Base-by-base conservation (phyloP, 1,284 basidiomycete genomes). In the Leccinum pachyderme region DNA sequence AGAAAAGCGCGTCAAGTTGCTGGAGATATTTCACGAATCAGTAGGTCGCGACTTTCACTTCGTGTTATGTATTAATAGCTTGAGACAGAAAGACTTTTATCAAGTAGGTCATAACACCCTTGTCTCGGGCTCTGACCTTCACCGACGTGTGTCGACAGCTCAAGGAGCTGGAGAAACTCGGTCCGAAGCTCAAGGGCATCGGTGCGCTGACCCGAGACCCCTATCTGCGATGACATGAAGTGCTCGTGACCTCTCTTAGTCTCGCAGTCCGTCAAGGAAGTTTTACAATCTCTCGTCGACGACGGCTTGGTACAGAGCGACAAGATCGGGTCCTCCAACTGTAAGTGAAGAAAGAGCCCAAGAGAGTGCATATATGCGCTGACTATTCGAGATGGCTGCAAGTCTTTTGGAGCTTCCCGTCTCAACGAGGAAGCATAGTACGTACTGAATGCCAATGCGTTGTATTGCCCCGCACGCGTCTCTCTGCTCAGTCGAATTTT, bases 381-480 rank as follows among this genome's bases (percentile, higher is more conserved):
- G 65, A 68, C 61, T 64, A n/a, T 56, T 49, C 18, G 18, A 1
- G 39, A 49, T 7, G 35, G n/a, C 3, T 41, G 11, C 3, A 7
- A 95, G 92, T 94, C 73, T 95, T 90, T 69, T 95, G 93, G 93
- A 89, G 90, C 65, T 95, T 95, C 67, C 93, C 93, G 4, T 93
- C 91, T 3, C 89, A 93, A 56, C 81, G 83, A 47, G 92, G 93
- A 5, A 82, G 88, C 4, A 78, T 85, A 64, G 93, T 93, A 60
- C 55, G 80, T 58, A 41, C 22, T 8, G 11, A 22, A 39, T 39
- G 37, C 37, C 5, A 39, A 39, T 39, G 2, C 1, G 4, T 18
- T 18, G 37, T 39, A n/a, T 6, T 5, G 50, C 29, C 44, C 2
- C 37, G 39, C 47, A 11, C 18, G 47, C 8, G n/a, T n/a, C 6